A percentile compares a stretch with the other conserved stretches of the same genome.
These are phyloP conservation scores for Phytophthora constricta DNA, from an alignment of 352 stramenopile species.

Conservation along the genomic window DNA sequence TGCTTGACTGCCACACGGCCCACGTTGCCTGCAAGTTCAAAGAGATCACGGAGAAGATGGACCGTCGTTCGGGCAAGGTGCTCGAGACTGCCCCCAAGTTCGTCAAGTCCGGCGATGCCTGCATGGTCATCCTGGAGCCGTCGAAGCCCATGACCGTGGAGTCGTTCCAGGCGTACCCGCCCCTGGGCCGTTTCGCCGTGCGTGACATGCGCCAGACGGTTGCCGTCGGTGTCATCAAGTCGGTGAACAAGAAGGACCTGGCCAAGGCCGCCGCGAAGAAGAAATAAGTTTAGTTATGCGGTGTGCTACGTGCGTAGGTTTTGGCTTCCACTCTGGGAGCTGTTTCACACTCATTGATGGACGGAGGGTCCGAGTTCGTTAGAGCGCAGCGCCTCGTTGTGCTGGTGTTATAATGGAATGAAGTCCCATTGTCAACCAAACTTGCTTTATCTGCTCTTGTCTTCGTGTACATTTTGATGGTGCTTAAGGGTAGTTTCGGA, in stretches of 20 bases:
- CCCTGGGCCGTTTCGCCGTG: constrained; percentile 96
- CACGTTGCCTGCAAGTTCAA: constrained; percentile 97
- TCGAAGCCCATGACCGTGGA: constrained; percentile 96
- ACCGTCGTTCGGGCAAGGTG: constrained; percentile 95
- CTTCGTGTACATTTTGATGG: neutral
- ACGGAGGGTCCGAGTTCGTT: constrained; percentile 18
- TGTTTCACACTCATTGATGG: constrained; percentile 31
- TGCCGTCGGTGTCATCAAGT: constrained; percentile 97
- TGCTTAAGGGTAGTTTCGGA: too few species aligned
- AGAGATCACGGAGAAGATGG: constrained; percentile 96
- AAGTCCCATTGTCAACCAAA: constrained; percentile 18
- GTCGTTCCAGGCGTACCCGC: constrained; percentile 96
- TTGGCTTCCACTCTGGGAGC: constrained; percentile 3
- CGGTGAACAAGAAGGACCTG: constrained; percentile 86
- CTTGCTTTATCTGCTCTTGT: neutral
- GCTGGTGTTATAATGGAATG: constrained; percentile 24
- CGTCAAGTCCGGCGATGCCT: constrained; percentile 96
- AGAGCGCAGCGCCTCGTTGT: neutral
- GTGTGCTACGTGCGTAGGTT: constrained; percentile 1
- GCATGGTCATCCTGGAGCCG: constrained; percentile 95
- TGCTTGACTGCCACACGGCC: constrained; percentile 98
- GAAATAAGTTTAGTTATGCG: constrained; percentile 44
- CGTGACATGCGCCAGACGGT: constrained; percentile 98
- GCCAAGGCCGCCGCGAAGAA: constrained; percentile 50
- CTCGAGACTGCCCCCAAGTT: constrained; percentile 95